Base-by-base conservation (phyloP, 2,329 filamentous ascomycete genomes). In the Lachnellula suecica region DNA sequence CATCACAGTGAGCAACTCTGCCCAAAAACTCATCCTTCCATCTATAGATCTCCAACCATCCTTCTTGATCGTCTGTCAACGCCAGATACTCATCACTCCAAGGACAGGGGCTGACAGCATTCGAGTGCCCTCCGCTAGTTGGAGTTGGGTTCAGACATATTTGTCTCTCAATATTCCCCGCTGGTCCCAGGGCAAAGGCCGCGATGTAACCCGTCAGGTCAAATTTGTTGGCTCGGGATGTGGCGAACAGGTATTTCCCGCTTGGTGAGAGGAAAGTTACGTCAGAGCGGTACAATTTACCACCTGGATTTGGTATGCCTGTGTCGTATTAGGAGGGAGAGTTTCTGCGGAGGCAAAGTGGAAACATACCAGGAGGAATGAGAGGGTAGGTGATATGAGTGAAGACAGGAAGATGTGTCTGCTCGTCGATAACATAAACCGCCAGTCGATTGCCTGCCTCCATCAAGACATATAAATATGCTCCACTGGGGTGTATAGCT, bases 21-120 rank as follows among this genome's bases (percentile, higher is more conserved):
- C 83, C 86, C 48, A 96, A 72, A 62, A 87, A 89, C 76, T 94
- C 90, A 53, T 91, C 86, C 59, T 87, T 79, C 88, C 90, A 96
- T 49, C 90, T 79, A 69, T 95, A 95, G 51, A 96, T 89, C 74
- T 96, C 91, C 19, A 96, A 73, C 74, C 88, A 93, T 5, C 91
- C 91, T 61, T 91, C 83, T 73, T 95, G 88, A 66, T 96, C 91
- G 65, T 96, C 91, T 7, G 89, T 94, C 62, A 96, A 79, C 17
- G 91, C 91, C n/a, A 96, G 64, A 88, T 89, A 96, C 72, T 95
- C 90, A 64, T 95, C 90, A 54, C 78, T 88, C 82, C 88, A 95
- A 54, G 88, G 85, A 66, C 88, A 91, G 1, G 90, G 90, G 52
- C 83, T 81, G n/a, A 95, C 88, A 0, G 91, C 91, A 66, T 96